Conservation (phyloP, 257 asterid species). For the Primulina tabacum region DNA sequence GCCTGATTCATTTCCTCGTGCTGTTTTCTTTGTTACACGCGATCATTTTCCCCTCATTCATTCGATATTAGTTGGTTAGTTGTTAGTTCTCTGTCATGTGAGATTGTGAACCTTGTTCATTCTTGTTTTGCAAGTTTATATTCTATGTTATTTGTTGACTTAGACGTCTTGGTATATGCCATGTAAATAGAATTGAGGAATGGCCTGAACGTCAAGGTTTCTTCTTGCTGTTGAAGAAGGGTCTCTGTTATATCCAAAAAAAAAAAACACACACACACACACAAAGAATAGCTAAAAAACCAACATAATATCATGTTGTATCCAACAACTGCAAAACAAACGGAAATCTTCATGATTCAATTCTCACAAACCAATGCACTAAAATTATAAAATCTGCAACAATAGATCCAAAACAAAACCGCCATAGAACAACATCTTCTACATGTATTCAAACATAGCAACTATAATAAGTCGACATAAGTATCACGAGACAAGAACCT, state of each 20-base stretch:
- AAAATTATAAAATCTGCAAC: too few relatives aligned
- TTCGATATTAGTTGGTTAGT: conserved; percentile 29
- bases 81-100: conserved; percentile 25
- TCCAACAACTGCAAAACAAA: too few relatives aligned
- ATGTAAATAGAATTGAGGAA: conserved; percentile 30
- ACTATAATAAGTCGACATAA: not conserved
- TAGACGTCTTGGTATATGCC: conserved; percentile 19
- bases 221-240: not conserved
- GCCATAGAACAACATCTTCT: not conserved
- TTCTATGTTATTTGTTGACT: conserved; percentile 8
- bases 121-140: conserved; percentile 8
- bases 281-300: too few relatives aligned
- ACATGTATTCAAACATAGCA: not conserved
- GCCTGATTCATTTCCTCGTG: conserved; percentile 31
- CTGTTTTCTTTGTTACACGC: conserved; percentile 35
- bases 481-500: not conserved
- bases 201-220: not conserved
- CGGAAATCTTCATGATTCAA: too few relatives aligned
- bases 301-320: not conserved
- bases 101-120: conserved; percentile 18
- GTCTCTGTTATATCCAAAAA: not conserved
- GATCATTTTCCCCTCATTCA: conserved; percentile 22
- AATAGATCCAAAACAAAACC: not conserved
- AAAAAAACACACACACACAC: too few relatives aligned
- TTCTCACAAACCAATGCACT: too few relatives aligned